These are phyloP conservation scores for Novymonas esmeraldas DNA, from an alignment of 208 protist species.

Conservation along the genomic window DNA sequence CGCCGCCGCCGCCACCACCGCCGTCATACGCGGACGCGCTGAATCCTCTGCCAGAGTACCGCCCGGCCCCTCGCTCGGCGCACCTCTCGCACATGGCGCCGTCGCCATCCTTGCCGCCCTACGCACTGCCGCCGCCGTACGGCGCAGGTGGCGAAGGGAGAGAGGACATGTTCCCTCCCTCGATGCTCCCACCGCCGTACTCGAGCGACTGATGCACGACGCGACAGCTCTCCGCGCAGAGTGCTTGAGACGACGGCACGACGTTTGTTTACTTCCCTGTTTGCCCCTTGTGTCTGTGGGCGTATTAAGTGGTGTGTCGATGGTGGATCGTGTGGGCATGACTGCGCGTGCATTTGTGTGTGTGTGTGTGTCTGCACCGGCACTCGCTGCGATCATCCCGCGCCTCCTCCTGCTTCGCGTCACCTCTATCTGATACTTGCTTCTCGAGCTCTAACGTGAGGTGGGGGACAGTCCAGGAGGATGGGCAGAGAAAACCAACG, in stretches of 20 bases:
- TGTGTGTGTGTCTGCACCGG: neutral
- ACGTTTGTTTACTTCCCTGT: too few species aligned
- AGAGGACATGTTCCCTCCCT: conserved; percentile 14
- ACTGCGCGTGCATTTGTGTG: neutral
- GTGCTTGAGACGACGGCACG: too few species aligned
- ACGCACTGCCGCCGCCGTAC: conserved; percentile 48
- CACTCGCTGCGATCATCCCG: neutral
- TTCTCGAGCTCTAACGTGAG: too few species aligned
- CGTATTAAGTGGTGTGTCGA: neutral
- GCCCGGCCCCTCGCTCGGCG: conserved; percentile 43
- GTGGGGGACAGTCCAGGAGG: too few species aligned
- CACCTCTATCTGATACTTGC: neutral
- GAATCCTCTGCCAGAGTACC: conserved; percentile 22
- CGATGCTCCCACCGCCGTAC: conserved; percentile 33
- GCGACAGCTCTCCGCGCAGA: too few species aligned
- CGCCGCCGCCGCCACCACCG: conserved; percentile 32
- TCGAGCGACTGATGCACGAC: neutral
- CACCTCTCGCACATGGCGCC: conserved; percentile 28
- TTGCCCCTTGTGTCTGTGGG: neutral
- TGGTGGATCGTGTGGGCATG: neutral
- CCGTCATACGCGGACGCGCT: conserved; percentile 27
- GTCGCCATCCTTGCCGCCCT: conserved; percentile 27
- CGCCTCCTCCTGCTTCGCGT: neutral
- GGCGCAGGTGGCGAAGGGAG: conserved; percentile 11
- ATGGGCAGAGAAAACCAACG: too few species aligned